Evolutionary conservation across 163 green algal genomes (phyloP), one percentile per base, ranked within the genome.

Genomic region (Chlamydomonas reinhardtii): DNA sequence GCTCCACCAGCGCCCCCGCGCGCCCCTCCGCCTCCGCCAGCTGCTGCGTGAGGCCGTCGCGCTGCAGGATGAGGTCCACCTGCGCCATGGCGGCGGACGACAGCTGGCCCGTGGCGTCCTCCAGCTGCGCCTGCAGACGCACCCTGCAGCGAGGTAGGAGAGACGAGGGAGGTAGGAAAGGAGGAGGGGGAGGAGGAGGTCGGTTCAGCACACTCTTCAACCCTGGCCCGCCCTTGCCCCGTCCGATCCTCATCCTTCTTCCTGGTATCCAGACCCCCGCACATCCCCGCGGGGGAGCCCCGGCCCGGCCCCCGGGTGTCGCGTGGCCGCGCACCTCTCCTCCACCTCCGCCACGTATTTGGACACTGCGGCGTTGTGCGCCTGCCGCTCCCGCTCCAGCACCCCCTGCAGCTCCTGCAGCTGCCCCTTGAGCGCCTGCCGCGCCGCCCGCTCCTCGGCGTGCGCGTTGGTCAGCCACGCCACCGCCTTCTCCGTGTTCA

Each of bases 401-500:
- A 35, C 65, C 20, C 15, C 52, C 59, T 83, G 74, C 74, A 90
- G 52, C 59, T 86, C 84, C 59, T 64, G 27, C 9, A 84, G 59
- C 82, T 90, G 81, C 27, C 32, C 35, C 72, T 88, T 88, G 32
- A 86, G 69, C 82, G 71, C 72, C 68, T 82, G 73, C 37, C 92
- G 43, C 61, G 90, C 70, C 24, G 92, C 82, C 31, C 83, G 54
- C 71, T 91, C 87, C 87, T 95, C 92, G 19, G 90, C 89, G 59
- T 94, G 87, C 35, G 90, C 89, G 22, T 90, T 87, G 52, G 89
- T 92, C n/a, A 94, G 73, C 89, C 92, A 94, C 6, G 87, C 87
- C 29, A 95, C 48, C 43, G 91, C 91, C 74, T 93, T 91, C 65
- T 92, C 89, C 59, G 88, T 92, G 74, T 87, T 89, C 37, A 87